Conservation (phyloP, 2,329 filamentous ascomycete genomes). For the Achaetomium macrosporum region DNA sequence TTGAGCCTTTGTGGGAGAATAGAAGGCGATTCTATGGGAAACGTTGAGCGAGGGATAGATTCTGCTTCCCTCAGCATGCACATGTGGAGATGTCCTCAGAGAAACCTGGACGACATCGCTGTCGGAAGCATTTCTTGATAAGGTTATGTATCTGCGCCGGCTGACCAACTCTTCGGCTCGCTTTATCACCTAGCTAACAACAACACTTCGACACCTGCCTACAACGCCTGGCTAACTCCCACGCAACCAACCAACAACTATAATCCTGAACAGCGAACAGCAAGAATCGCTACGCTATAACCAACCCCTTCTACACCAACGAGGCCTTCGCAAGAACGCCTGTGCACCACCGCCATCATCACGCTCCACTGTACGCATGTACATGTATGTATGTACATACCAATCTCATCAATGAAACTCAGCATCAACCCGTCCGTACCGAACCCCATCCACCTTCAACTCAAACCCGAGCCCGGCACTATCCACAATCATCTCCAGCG, state of each 20-base stretch:
- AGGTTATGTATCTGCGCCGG: no score
- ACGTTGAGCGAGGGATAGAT: no score
- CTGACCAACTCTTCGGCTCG: background rate
- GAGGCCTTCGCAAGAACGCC: no score
- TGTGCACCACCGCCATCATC: no score
- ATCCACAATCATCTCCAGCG: slow-evolving; percentile 76
- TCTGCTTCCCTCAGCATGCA: no score
- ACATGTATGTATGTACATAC: background rate
- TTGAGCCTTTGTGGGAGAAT: background rate
- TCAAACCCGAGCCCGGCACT: slow-evolving; percentile 72
- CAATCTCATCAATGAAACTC: slow-evolving; percentile 54
- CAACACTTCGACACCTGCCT: background rate
- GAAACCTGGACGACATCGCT: no score
- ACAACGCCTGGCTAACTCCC: slow-evolving; percentile 1
- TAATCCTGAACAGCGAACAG: background rate
- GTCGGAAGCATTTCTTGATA: no score
- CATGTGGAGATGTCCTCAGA: no score
- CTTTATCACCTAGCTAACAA: background rate
- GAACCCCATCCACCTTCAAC: slow-evolving; percentile 69
- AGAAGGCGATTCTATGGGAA: background rate
- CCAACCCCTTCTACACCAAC: background rate
- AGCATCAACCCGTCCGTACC: slow-evolving; percentile 71
- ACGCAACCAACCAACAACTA: background rate
- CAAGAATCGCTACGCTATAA: background rate
- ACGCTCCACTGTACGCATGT: background rate